These are phyloP conservation scores for Ascochyta pisi DNA, from an alignment of 2,329 filamentous ascomycete species.

Conservation along the genomic window DNA sequence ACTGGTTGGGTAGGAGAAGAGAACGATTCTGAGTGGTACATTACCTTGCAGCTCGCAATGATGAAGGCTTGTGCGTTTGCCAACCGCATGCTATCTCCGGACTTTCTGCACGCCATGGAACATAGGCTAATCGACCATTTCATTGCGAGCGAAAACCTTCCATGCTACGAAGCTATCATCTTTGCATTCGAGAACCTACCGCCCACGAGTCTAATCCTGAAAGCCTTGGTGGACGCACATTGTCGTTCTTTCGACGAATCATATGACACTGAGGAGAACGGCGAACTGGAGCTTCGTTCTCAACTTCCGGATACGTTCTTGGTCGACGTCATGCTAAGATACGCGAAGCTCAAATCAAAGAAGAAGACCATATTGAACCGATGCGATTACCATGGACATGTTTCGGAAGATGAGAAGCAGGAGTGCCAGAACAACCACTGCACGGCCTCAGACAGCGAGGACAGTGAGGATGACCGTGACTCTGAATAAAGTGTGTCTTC, in stretches of 20 bases:
- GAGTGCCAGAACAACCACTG: background rate
- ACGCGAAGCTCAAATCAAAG: background rate
- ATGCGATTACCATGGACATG: constrained; percentile 18
- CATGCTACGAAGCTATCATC: constrained; percentile 4
- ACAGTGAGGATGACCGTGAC: too few species aligned
- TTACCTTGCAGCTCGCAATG: too few species aligned
- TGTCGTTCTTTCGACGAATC: background rate
- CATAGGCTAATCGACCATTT: too few species aligned
- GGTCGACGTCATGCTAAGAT: constrained; percentile 4
- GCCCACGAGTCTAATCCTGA: constrained; percentile 4
- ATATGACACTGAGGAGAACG: background rate
- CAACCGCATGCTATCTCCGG: too few species aligned
- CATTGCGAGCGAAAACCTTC: too few species aligned
- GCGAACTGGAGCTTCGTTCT: background rate
- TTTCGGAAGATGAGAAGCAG: background rate
- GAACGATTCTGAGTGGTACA: too few species aligned
- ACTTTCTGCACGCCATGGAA: too few species aligned
- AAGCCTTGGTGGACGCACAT: constrained; percentile 17
- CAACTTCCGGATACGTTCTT: constrained; percentile 10
- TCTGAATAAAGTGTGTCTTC: too few species aligned
- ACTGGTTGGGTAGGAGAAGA: too few species aligned
- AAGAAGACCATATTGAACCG: background rate
- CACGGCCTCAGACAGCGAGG: too few species aligned
- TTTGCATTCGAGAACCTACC: constrained; percentile 18
- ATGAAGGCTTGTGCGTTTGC: too few species aligned